These are phyloP conservation scores for Blastocystis hominis DNA, from an alignment of 352 stramenopile species.

Conservation along the genomic window DNA sequence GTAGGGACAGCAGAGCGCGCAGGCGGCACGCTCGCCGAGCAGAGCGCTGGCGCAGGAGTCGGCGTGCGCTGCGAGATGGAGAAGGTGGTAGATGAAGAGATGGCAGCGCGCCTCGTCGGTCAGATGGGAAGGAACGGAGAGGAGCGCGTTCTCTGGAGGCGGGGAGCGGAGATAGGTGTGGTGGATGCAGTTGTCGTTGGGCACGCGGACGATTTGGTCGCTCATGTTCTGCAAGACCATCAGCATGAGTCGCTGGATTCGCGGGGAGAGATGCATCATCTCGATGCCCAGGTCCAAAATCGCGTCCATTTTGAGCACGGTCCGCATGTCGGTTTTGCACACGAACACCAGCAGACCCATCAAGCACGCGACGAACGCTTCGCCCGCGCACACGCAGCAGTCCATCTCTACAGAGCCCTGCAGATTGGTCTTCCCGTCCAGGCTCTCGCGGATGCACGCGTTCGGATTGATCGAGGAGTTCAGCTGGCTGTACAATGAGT, in stretches of 20 bases:
- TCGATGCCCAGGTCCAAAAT: background rate
- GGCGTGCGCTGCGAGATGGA: slow-evolving; percentile 21
- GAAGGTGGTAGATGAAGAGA: slow-evolving; percentile 27
- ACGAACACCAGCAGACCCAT: slow-evolving; percentile 16
- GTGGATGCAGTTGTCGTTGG: background rate
- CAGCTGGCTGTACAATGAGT: slow-evolving; percentile 5
- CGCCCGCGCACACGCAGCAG: background rate
- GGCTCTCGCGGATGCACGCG: background rate
- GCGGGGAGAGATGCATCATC: slow-evolving; percentile 16
- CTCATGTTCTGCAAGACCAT: slow-evolving; percentile 13
- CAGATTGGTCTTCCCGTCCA: slow-evolving; percentile 13
- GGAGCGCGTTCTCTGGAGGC: background rate
- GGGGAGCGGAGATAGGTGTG: background rate
- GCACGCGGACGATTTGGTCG: background rate
- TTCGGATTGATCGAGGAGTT: slow-evolving; percentile 41
- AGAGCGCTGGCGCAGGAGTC: slow-evolving; percentile 17
- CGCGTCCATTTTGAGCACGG: background rate
- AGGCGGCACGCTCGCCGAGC: slow-evolving; percentile 15
- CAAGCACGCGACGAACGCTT: slow-evolving; percentile 8
- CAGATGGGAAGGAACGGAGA: background rate
- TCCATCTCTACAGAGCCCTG: background rate
- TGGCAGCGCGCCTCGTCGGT: background rate
- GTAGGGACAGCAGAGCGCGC: slow-evolving; percentile 45
- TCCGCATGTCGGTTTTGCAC: background rate
- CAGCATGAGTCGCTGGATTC: slow-evolving; percentile 17